Conservation (phyloP, 371 early-diverging fungal species). For the Modicella reniformis region DNA sequence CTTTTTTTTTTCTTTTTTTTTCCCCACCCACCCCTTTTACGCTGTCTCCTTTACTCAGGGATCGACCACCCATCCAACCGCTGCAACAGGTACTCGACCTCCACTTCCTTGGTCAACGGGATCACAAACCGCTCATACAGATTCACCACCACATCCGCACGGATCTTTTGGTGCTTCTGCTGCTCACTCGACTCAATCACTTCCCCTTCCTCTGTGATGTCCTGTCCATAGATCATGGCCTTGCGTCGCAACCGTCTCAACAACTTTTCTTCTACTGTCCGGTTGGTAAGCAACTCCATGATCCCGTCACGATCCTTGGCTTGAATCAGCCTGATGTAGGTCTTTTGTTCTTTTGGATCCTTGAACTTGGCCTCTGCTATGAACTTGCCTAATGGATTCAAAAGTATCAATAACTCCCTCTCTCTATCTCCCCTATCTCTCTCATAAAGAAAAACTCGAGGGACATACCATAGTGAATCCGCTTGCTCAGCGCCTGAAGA, state of each 20-base stretch:
- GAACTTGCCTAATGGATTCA: conserved; percentile 79
- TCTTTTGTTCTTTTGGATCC: conserved; percentile 74
- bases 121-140: conserved; percentile 90
- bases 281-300: conserved; percentile 86
- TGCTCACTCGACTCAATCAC: conserved; percentile 24
- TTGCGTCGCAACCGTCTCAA: conserved; percentile 85
- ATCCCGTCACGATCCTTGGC: conserved; percentile 80
- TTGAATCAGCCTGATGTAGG: conserved; percentile 86
- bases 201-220: conserved; percentile 65
- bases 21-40: background rate
- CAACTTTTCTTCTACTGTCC: conserved; percentile 82
- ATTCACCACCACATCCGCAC: conserved; percentile 82
- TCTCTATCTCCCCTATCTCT: conserved; percentile 1
- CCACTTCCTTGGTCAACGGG: conserved; percentile 90
- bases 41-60: conserved; percentile 2
- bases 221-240: conserved; percentile 91
- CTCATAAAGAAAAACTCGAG: background rate
- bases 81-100: conserved; percentile 89
- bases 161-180: conserved; percentile 60
- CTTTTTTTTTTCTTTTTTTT: too few relatives aligned
- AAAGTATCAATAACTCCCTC: too few relatives aligned
- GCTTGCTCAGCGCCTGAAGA: conserved; percentile 88
- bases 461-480: conserved; percentile 91
- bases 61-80: conserved; percentile 60
- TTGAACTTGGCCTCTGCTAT: conserved; percentile 95